Conservation (phyloP, 2,329 filamentous ascomycete species). For the Neonectria hederae region DNA sequence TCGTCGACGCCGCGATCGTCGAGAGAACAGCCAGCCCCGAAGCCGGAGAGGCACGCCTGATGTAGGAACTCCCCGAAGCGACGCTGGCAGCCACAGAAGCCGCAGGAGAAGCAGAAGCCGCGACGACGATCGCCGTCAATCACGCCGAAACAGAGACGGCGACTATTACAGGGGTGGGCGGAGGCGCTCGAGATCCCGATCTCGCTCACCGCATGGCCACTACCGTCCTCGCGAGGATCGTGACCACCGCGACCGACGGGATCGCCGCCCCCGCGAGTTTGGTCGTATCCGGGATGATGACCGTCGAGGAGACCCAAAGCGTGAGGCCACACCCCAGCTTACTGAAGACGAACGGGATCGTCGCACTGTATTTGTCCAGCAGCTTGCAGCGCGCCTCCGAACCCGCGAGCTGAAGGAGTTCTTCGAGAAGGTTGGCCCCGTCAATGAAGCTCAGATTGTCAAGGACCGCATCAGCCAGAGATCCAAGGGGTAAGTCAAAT, state of each 20-base stretch:
- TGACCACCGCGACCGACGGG: conserved; percentile 60
- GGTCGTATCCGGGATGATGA: conserved; percentile 66
- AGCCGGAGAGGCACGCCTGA: conserved; percentile 61
- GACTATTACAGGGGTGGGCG: conserved; percentile 70
- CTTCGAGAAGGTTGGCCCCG: conserved; percentile 93
- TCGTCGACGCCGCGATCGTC: conserved; percentile 58
- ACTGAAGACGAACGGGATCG: conserved; percentile 97
- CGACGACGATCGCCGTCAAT: conserved; percentile 77
- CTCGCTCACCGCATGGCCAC: conserved; percentile 73
- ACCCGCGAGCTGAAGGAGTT: conserved; percentile 94
- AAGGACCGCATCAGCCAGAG: conserved; percentile 96
- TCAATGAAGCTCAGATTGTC: conserved; percentile 98
- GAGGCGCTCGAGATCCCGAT: conserved; percentile 73
- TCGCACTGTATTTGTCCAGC: conserved; percentile 97
- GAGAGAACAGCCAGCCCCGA: conserved; percentile 65
- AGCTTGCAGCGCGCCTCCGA: conserved; percentile 91
- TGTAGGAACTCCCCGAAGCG: conserved; percentile 75
- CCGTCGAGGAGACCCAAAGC: conserved; percentile 52
- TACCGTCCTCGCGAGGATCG: conserved; percentile 66
- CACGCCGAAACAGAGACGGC: conserved; percentile 77
- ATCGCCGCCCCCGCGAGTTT: conserved; percentile 59
- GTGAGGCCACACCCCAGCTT: conserved; percentile 73
- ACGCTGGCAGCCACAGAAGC: conserved; percentile 82
- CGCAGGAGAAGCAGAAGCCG: conserved; percentile 82
- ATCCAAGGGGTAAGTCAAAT: conserved; percentile 86